phyloP scores from a whole-genome alignment of 352 stramenopile genomes.

The Globisporangium cystogenes region DNA sequence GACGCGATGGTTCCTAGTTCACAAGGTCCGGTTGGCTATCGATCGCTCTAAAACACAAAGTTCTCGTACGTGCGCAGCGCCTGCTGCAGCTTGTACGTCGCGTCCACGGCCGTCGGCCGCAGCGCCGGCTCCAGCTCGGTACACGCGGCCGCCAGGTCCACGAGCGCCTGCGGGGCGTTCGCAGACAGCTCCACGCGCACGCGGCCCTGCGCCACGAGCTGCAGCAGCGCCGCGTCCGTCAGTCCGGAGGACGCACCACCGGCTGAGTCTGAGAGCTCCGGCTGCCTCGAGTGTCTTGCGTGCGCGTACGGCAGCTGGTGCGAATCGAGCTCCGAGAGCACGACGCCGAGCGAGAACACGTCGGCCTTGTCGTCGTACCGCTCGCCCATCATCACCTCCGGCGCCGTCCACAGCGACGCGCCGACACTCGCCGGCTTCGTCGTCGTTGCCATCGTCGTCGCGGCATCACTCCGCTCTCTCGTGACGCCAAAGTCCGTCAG shows the following conservation, averaged over 20 bases:
- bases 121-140: slow-evolving; percentile 23
- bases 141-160: slow-evolving; percentile 6
- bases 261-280: slow-evolving; percentile 12
- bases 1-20: too few relatives aligned
- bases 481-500: slow-evolving; percentile 33
- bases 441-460: slow-evolving; percentile 2
- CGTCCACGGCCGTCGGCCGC: slow-evolving; percentile 26
- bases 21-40: too few relatives aligned
- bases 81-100: slow-evolving; percentile 28
- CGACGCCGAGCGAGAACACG: slow-evolving; percentile 81
- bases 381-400: slow-evolving; percentile 20
- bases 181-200: slow-evolving; percentile 26
- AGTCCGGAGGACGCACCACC: slow-evolving; percentile 9
- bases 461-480: slow-evolving; percentile 11
- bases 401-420: neutral
- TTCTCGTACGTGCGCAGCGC: too few relatives aligned
- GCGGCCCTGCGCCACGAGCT: slow-evolving; percentile 27
- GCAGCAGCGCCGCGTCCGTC: slow-evolving; percentile 22
- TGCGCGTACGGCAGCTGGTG: slow-evolving; percentile 25
- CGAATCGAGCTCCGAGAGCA: slow-evolving; percentile 77
- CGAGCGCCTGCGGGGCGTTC: slow-evolving; percentile 15
- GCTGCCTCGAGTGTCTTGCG: slow-evolving; percentile 26
- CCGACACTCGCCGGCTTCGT: slow-evolving; percentile 16
- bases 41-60: too few relatives aligned
- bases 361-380: slow-evolving; percentile 67